Conservation (phyloP, 257 asterid species). For the Solanum clarkiae region DNA sequence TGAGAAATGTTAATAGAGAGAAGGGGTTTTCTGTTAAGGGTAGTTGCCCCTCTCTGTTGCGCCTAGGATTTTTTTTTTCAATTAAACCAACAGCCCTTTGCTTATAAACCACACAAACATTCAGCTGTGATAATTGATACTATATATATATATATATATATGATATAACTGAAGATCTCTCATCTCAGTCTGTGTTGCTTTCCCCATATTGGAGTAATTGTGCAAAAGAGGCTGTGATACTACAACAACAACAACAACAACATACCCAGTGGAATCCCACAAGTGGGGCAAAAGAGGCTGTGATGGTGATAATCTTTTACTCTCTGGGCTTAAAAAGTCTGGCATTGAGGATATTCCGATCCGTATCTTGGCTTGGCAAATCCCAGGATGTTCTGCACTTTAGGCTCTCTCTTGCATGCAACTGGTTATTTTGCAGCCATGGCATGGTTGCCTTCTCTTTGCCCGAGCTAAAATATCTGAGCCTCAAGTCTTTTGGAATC, state of each 20-base stretch:
- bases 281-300: neutral
- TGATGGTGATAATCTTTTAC: neutral
- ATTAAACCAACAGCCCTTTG: neutral
- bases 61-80: neutral
- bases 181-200: too few species aligned
- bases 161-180: too few species aligned
- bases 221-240: too few species aligned
- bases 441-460: neutral
- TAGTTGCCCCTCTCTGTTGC: neutral
- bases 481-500: neutral
- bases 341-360: neutral
- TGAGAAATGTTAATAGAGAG: neutral
- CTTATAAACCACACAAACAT: neutral
- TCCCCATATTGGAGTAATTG: neutral
- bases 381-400: neutral
- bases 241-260: too few species aligned
- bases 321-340: neutral
- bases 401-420: neutral
- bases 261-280: too few species aligned
- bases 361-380: neutral
- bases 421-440: slow-evolving; percentile 8
- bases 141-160: too few species aligned
- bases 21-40: neutral
- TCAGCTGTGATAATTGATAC: too few species aligned
- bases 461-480: neutral